A percentile compares a stretch with the other conserved stretches of the same genome.
Conservation (phyloP, 179 eudicot species). For the Patellifolia procumbens region DNA sequence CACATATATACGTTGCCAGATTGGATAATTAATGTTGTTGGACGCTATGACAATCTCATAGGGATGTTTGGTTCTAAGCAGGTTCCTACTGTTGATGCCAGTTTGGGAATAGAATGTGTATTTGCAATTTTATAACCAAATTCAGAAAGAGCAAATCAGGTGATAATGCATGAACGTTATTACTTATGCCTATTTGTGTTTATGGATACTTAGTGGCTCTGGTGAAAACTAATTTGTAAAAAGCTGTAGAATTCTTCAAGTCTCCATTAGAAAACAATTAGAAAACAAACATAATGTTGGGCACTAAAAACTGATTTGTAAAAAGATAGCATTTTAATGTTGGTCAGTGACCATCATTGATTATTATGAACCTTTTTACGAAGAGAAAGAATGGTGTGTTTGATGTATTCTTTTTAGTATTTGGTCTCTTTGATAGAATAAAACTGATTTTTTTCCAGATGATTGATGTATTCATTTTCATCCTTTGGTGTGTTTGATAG, state of each 20-base stretch:
- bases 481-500: constrained; percentile 36
- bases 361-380: no score
- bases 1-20: constrained; percentile 43
- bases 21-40: constrained; percentile 99
- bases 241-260: no score
- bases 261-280: no score
- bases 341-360: no score
- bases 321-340: no score
- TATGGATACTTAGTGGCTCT: not conserved
- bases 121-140: constrained; percentile 90
- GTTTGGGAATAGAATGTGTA: constrained; percentile 93
- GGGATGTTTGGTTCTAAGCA: constrained; percentile 90
- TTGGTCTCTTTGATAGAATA: no score
- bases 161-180: constrained; percentile 24
- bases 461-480: constrained; percentile 1
- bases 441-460: no score
- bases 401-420: no score
- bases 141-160: constrained; percentile 80
- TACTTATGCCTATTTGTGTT: not conserved
- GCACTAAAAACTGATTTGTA: no score
- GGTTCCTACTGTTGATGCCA: constrained; percentile 92
- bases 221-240: no score
- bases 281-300: no score
- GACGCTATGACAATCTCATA: constrained; percentile 94
- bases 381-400: no score